Percentiles rank a stretch among this genome's conserved stretches.
These are phyloP conservation scores for Cinnamomum micranthum DNA, from an alignment of 164 flowering plant species.

Conservation along the genomic window DNA sequence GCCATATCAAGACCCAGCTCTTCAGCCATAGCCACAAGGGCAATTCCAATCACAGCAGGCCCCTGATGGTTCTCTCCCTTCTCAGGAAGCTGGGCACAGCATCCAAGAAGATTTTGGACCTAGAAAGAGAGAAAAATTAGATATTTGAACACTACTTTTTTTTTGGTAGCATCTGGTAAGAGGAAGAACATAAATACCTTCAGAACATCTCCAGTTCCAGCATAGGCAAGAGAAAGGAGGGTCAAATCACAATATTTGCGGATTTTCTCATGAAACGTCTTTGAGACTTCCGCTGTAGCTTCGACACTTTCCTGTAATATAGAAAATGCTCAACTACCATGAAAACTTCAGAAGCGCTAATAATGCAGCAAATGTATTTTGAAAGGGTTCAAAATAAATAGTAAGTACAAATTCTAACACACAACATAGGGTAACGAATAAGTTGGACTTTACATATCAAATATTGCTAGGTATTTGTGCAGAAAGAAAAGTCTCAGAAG, in stretches of 20 bases:
- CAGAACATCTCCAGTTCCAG: constrained; percentile 97
- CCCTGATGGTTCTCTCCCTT: constrained; percentile 94
- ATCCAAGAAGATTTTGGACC: constrained; percentile 94
- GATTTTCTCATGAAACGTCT: constrained; percentile 86
- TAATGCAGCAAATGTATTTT: too few relatives aligned
- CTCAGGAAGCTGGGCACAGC: constrained; percentile 91
- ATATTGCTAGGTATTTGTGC: too few relatives aligned
- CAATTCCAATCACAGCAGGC: constrained; percentile 98
- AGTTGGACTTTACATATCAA: too few relatives aligned
- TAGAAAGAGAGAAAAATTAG: constrained; percentile 18
- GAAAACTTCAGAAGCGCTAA: neutral
- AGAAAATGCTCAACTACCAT: neutral
- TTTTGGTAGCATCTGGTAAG: neutral
- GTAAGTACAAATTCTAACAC: too few relatives aligned
- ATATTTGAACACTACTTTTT: too few relatives aligned
- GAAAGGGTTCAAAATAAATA: too few relatives aligned
- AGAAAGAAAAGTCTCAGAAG: too few relatives aligned
- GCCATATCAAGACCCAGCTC: constrained; percentile 97
- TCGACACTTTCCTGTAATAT: constrained; percentile 77
- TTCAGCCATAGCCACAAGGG: constrained; percentile 99
- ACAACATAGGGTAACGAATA: too few relatives aligned
- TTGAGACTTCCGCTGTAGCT: constrained; percentile 94
- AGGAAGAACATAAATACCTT: constrained; percentile 45
- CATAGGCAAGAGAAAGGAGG: constrained; percentile 92
- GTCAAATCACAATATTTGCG: constrained; percentile 92